Percentiles rank a stretch among this genome's conserved stretches.
Conservation (phyloP, 176 grass and related monocot genomes). For the Ensete glaucum region DNA sequence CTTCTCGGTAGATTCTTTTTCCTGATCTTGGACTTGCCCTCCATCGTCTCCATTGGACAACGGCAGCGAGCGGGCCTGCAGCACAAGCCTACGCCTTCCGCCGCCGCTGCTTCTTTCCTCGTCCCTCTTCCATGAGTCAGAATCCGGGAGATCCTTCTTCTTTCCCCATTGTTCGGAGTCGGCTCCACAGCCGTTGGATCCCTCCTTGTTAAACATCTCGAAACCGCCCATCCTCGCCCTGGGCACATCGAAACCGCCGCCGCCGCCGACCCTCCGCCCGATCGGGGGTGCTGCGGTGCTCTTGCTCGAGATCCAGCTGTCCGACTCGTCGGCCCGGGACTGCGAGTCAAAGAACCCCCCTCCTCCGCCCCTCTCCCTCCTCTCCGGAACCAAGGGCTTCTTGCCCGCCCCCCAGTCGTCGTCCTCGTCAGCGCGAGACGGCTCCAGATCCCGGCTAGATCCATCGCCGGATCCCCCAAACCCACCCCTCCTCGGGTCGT, state of each 20-base stretch:
- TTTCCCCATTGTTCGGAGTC: conserved; percentile 42
- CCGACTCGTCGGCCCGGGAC: conserved; percentile 41
- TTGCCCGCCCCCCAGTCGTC: conserved; percentile 23
- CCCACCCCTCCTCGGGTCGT: conserved; percentile 38
- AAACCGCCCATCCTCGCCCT: conserved; percentile 12
- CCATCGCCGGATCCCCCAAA: conserved; percentile 16
- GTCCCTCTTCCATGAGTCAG: conserved; percentile 43
- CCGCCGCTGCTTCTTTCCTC: conserved; percentile 23
- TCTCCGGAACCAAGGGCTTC: not conserved
- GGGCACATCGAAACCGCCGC: not conserved
- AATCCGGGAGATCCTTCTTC: conserved; percentile 19
- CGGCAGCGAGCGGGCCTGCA: conserved; percentile 51
- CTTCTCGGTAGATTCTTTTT: not conserved
- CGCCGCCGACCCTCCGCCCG: conserved; percentile 15
- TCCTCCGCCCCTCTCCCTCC: conserved; percentile 9
- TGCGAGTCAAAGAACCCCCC: conserved; percentile 15
- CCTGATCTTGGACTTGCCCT: not conserved
- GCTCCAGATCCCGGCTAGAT: conserved; percentile 30
- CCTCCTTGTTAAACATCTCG: conserved; percentile 27
- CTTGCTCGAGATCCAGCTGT: conserved; percentile 37
- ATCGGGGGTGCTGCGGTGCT: conserved; percentile 2
- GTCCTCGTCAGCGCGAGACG: conserved; percentile 29
- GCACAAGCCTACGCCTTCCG: conserved; percentile 34
- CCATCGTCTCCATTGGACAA: conserved; percentile 15
- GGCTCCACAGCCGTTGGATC: conserved; percentile 14